Percentiles rank a stretch among this genome's conserved stretches.
Evolutionary conservation across 164 flowering plant species (phyloP).

Genomic region (Annona cherimola): DNA sequence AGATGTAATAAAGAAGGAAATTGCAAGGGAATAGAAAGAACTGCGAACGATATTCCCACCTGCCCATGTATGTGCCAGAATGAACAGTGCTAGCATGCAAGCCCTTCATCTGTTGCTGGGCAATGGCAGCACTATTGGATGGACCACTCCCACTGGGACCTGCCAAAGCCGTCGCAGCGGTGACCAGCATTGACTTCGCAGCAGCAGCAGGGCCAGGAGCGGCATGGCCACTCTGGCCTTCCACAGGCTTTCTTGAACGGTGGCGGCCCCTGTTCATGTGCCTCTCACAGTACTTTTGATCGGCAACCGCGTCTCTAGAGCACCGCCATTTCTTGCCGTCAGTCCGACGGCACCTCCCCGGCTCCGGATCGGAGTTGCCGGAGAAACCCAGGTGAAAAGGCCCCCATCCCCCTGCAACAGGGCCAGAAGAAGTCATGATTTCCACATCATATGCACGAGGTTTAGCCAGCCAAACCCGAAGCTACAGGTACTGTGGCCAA

Average conservation of each 20-base stretch:
- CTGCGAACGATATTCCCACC: constrained; percentile 26
- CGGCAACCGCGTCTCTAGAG: constrained; percentile 87
- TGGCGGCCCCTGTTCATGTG: constrained; percentile 97
- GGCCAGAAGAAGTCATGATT: constrained; percentile 2
- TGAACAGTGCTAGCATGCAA: constrained; percentile 31
- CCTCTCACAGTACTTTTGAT: constrained; percentile 92
- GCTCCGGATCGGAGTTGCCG: constrained; percentile 82
- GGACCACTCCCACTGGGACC: constrained; percentile 27
- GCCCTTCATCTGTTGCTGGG: constrained; percentile 43
- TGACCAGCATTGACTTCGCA: constrained; percentile 30
- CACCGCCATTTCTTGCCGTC: constrained; percentile 99
- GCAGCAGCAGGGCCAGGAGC: constrained; percentile 38
- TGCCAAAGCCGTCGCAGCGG: constrained; percentile 27
- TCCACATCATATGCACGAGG: not conserved
- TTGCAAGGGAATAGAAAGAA: not conserved
- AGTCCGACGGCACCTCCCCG: constrained; percentile 90
- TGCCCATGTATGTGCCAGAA: constrained; percentile 29
- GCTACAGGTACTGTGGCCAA: not conserved
- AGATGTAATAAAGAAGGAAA: not conserved
- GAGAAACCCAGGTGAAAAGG: constrained; percentile 80
- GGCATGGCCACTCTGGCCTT: constrained; percentile 84
- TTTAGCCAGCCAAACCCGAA: not conserved
- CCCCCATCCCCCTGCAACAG: constrained; percentile 75
- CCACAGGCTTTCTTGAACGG: constrained; percentile 99
- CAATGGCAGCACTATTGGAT: constrained; percentile 35